Conservation (phyloP, 169 alveolate species). For the Plasmodium cynomolgi region DNA sequence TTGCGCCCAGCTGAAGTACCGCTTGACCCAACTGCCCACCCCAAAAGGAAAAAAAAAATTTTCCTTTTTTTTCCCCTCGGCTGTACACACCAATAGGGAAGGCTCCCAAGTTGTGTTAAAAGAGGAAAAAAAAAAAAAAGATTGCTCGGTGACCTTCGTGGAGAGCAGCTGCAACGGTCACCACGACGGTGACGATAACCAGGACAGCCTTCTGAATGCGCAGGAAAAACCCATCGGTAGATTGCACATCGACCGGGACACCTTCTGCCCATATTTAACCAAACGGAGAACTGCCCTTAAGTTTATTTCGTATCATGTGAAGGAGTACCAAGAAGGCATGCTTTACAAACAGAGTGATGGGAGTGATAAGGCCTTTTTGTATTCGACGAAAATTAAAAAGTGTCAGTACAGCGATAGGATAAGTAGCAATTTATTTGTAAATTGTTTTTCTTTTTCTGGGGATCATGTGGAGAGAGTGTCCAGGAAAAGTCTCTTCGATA, state of each 20-base stretch:
- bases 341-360: conserved; percentile 56
- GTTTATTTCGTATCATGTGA: conserved; percentile 17
- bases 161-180: not conserved
- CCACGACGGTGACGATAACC: not conserved
- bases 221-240: conserved; percentile 1
- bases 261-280: conserved; percentile 20
- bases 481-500: conserved; percentile 36
- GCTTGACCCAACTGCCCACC: not conserved
- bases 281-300: conserved; percentile 10
- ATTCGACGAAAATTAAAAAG: conserved; percentile 26
- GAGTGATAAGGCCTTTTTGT: conserved; percentile 19
- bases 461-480: not conserved
- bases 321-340: conserved; percentile 8
- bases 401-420: conserved; percentile 30
- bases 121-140: not conserved
- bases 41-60: not conserved
- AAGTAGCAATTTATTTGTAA: conserved; percentile 9
- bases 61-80: not conserved
- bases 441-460: not conserved
- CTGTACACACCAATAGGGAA: not conserved
- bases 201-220: not conserved
- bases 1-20: not conserved
- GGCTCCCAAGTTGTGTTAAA: not conserved
- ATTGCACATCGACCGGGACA: conserved; percentile 5
- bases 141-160: not conserved